Evolutionary conservation across 2,329 filamentous ascomycete species (phyloP).

Genomic region (Acephala macrosclerotiorum): DNA sequence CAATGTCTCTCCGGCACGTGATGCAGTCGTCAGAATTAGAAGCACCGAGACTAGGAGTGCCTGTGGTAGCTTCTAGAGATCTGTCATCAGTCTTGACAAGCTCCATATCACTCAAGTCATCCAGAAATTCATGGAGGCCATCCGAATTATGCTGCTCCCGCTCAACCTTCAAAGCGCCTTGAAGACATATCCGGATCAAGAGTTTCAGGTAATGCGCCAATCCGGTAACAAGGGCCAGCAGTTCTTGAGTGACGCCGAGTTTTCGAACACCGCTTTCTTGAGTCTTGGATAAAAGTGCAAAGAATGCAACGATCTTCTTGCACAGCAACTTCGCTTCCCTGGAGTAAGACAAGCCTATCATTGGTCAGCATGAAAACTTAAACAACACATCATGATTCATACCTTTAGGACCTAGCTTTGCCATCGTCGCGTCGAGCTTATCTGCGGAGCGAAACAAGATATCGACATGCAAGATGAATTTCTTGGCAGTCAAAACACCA

Average conservation of each 20-base stretch:
- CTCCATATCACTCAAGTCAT: slow-evolving; percentile 86
- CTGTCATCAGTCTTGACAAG: slow-evolving; percentile 74
- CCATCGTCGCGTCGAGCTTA: slow-evolving; percentile 78
- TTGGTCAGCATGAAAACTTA: slow-evolving; percentile 20
- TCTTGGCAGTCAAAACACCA: slow-evolving; percentile 91
- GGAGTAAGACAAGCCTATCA: slow-evolving; percentile 82
- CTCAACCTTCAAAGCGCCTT: slow-evolving; percentile 90
- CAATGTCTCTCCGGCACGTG: slow-evolving; percentile 84
- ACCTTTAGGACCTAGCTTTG: slow-evolving; percentile 77
- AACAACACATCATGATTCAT: slow-evolving; percentile 42
- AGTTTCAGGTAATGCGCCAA: slow-evolving; percentile 97
- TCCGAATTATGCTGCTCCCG: slow-evolving; percentile 78
- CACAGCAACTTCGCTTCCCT: slow-evolving; percentile 98
- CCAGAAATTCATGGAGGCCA: slow-evolving; percentile 82
- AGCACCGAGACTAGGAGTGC: slow-evolving; percentile 71
- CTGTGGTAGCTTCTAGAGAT: slow-evolving; percentile 69
- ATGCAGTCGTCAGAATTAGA: slow-evolving; percentile 86
- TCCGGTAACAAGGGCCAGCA: slow-evolving; percentile 96
- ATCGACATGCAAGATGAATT: slow-evolving; percentile 96
- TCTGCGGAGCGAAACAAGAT: slow-evolving; percentile 91
- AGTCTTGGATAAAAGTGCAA: slow-evolving; percentile 91
- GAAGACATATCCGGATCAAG: slow-evolving; percentile 94
- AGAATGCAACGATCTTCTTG: slow-evolving; percentile 99
- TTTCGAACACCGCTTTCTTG: slow-evolving; percentile 91
- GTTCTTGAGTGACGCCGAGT: slow-evolving; percentile 94